These are phyloP conservation scores for Lachnellula cervina DNA, from an alignment of 2,329 filamentous ascomycete genomes.

Conservation along the genomic window DNA sequence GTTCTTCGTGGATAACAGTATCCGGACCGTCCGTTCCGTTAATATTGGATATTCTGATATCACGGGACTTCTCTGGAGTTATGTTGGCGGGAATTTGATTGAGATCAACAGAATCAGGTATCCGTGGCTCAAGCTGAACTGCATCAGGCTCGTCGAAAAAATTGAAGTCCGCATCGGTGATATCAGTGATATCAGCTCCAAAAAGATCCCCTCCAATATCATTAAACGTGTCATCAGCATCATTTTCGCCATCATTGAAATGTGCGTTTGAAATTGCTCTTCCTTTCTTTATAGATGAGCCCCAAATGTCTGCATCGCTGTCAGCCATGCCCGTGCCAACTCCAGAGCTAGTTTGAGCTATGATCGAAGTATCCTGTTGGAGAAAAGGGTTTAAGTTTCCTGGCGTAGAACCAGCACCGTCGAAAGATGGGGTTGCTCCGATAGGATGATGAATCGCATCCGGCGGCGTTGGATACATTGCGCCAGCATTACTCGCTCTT, in stretches of 20 bases:
- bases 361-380: constrained; percentile 37
- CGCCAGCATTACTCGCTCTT: constrained; percentile 45
- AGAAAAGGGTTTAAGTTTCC: constrained; percentile 36
- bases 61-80: constrained; percentile 1
- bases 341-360: constrained; percentile 11
- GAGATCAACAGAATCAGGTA: background rate
- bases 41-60: background rate
- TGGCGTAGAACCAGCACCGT: constrained; percentile 52
- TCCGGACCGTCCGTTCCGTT: background rate
- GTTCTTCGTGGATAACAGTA: background rate
- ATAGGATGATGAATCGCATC: constrained; percentile 54
- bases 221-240: constrained; percentile 54
- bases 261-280: constrained; percentile 16
- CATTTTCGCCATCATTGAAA: constrained; percentile 26
- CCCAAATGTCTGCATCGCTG: constrained; percentile 26
- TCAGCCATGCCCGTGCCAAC: constrained; percentile 12
- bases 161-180: constrained; percentile 80
- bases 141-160: constrained; percentile 66
- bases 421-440: constrained; percentile 52
- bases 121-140: constrained; percentile 20
- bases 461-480: constrained; percentile 68
- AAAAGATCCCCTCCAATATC: constrained; percentile 67
- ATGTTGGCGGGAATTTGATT: constrained; percentile 2
- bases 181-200: constrained; percentile 65
- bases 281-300: constrained; percentile 22